These are phyloP conservation scores for Heritiera fomes DNA, from an alignment of 345 rosid species.

Conservation along the genomic window DNA sequence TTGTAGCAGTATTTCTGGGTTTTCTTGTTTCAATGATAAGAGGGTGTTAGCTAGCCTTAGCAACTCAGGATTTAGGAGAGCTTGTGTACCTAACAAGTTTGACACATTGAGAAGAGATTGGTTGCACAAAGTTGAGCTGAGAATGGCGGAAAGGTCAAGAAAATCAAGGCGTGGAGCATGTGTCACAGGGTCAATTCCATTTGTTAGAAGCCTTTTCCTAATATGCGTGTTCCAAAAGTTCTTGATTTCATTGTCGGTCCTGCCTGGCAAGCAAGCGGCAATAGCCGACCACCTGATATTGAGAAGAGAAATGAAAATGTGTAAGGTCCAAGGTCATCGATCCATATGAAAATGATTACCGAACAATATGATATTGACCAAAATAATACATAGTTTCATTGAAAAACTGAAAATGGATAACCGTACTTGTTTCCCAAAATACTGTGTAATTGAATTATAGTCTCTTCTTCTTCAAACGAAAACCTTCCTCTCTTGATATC, in stretches of 20 bases:
- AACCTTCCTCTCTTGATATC: slow-evolving; percentile 94
- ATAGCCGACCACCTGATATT: slow-evolving; percentile 90
- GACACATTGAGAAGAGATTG: slow-evolving; percentile 47
- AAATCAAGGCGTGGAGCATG: slow-evolving; percentile 82
- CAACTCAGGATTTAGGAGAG: slow-evolving; percentile 50
- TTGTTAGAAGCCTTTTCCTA: slow-evolving; percentile 75
- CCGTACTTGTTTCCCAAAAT: slow-evolving; percentile 85
- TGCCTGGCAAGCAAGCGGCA: slow-evolving; percentile 96
- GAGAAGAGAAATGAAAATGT: slow-evolving; percentile 3
- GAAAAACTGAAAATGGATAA: background rate
- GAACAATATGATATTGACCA: slow-evolving; percentile 1
- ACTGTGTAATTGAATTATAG: slow-evolving; percentile 84
- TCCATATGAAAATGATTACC: slow-evolving; percentile 34
- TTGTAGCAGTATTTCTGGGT: slow-evolving; percentile 39
- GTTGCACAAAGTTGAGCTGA: slow-evolving; percentile 46
- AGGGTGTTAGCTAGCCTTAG: slow-evolving; percentile 44
- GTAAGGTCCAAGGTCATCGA: background rate
- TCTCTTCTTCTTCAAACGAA: slow-evolving; percentile 94
- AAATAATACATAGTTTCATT: background rate
- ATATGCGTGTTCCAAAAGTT: slow-evolving; percentile 96
- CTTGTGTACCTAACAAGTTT: slow-evolving; percentile 45
- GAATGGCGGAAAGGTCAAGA: slow-evolving; percentile 68
- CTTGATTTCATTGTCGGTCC: slow-evolving; percentile 95
- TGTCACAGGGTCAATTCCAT: slow-evolving; percentile 93
- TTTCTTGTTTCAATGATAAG: slow-evolving; percentile 48